Evolutionary conservation across 768 basidiomycete species (phyloP).

Genomic region (Auriscalpium orientale): DNA sequence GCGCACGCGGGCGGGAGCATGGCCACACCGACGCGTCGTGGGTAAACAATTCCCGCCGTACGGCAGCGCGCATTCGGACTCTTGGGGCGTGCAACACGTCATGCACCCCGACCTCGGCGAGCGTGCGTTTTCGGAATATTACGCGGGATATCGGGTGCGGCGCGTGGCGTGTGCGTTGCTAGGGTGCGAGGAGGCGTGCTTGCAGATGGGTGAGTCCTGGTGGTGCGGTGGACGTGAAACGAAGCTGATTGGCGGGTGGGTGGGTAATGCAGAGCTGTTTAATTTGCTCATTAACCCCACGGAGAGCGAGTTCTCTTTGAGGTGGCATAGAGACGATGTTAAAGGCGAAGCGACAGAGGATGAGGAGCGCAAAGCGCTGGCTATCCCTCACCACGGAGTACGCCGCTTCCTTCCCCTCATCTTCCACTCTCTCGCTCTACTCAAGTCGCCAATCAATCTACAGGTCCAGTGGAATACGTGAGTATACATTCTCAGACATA

Average conservation of each 20-base stretch:
- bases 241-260: neutral
- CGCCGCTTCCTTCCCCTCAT: conserved; percentile 14
- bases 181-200: conserved; percentile 45
- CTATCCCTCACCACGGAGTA: conserved; percentile 60
- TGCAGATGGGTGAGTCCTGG: conserved; percentile 61
- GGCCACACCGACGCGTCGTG: conserved; percentile 63
- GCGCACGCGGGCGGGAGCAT: conserved; percentile 50
- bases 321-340: conserved; percentile 80
- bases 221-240: neutral
- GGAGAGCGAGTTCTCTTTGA: conserved; percentile 56
- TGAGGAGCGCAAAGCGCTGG: conserved; percentile 53
- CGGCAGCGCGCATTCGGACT: conserved; percentile 48
- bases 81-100: conserved; percentile 76
- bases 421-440: neutral
- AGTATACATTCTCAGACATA: conserved; percentile 17
- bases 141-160: conserved; percentile 47
- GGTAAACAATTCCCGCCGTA: conserved; percentile 78
- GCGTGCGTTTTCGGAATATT: conserved; percentile 57
- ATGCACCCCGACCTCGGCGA: conserved; percentile 72
- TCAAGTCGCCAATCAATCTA: neutral
- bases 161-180: conserved; percentile 39
- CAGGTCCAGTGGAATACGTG: conserved; percentile 83
- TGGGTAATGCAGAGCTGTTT: conserved; percentile 56
- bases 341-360: conserved; percentile 45
- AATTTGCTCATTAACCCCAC: conserved; percentile 69